Conservation (phyloP, 169 alveolate genomes). For the Plasmodium sp. region DNA sequence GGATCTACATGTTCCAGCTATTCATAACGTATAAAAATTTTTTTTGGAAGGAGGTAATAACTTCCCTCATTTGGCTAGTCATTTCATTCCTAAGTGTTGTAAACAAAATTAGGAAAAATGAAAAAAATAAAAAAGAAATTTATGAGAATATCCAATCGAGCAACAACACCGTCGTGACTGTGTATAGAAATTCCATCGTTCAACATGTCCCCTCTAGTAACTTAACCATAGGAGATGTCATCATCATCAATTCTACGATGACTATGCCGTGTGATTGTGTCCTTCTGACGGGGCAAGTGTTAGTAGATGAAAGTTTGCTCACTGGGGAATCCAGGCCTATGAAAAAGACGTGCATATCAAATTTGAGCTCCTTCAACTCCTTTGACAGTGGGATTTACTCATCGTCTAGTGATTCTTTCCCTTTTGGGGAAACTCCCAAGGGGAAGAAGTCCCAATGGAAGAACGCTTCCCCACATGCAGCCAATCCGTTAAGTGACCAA, state of each 20-base stretch:
- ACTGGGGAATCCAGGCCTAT: constrained; percentile 93
- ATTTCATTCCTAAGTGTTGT: constrained; percentile 78
- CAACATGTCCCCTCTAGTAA: constrained; percentile 80
- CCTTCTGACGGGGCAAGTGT: constrained; percentile 86
- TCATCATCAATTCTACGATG: constrained; percentile 79
- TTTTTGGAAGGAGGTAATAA: constrained; percentile 84
- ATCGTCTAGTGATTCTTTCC: background rate
- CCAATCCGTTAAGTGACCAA: background rate
- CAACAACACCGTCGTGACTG: constrained; percentile 77
- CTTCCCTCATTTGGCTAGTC: constrained; percentile 84
- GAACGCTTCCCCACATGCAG: background rate
- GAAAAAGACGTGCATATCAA: constrained; percentile 83
- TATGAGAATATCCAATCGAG: constrained; percentile 77
- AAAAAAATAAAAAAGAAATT: constrained; percentile 83
- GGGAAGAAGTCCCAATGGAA: background rate
- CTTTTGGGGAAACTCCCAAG: background rate
- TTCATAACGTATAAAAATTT: constrained; percentile 81
- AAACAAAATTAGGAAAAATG: constrained; percentile 80
- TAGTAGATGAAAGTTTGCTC: constrained; percentile 89
- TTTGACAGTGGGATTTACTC: background rate
- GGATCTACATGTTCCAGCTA: constrained; percentile 83
- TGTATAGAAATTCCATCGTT: constrained; percentile 80
- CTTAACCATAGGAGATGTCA: constrained; percentile 87
- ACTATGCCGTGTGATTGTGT: constrained; percentile 90
- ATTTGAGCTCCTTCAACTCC: constrained; percentile 59